phyloP scores from a whole-genome alignment of 352 stramenopile species.

The Stephanocyclus meneghinianus region DNA sequence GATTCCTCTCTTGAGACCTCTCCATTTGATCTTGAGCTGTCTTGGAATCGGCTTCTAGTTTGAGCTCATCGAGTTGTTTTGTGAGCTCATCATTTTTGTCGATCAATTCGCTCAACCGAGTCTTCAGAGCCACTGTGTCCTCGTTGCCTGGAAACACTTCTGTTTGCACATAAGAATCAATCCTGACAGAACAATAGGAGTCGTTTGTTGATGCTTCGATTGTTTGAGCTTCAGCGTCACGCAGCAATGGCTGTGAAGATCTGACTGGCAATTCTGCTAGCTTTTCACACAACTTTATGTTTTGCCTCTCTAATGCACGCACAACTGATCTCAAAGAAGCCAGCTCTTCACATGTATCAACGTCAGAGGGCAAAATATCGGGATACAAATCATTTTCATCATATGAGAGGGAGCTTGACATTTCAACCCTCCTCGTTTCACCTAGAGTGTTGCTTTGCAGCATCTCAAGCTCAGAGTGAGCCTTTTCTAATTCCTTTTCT shows the following conservation, averaged over 20 bases:
- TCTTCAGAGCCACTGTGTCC: slow-evolving; percentile 1
- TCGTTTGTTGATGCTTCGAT: neutral
- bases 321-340: slow-evolving; percentile 17
- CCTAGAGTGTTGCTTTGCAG: neutral
- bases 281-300: slow-evolving; percentile 19
- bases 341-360: slow-evolving; percentile 16
- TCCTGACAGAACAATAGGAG: neutral
- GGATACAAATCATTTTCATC: slow-evolving; percentile 22
- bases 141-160: neutral
- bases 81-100: slow-evolving; percentile 21
- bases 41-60: slow-evolving; percentile 7
- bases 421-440: neutral
- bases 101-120: slow-evolving; percentile 12
- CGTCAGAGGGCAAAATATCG: slow-evolving; percentile 15
- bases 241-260: neutral
- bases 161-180: neutral
- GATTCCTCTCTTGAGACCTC: neutral
- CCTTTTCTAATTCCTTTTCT: slow-evolving; percentile 19
- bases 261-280: slow-evolving; percentile 6
- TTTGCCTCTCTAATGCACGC: slow-evolving; percentile 11
- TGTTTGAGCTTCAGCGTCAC: neutral
- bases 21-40: neutral
- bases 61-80: slow-evolving; percentile 2
- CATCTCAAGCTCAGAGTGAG: slow-evolving; percentile 19
- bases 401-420: neutral